Percentiles rank a stretch among this genome's conserved stretches.
Conservation (phyloP, 2,329 filamentous ascomycete genomes). For the Didymella sp. region DNA sequence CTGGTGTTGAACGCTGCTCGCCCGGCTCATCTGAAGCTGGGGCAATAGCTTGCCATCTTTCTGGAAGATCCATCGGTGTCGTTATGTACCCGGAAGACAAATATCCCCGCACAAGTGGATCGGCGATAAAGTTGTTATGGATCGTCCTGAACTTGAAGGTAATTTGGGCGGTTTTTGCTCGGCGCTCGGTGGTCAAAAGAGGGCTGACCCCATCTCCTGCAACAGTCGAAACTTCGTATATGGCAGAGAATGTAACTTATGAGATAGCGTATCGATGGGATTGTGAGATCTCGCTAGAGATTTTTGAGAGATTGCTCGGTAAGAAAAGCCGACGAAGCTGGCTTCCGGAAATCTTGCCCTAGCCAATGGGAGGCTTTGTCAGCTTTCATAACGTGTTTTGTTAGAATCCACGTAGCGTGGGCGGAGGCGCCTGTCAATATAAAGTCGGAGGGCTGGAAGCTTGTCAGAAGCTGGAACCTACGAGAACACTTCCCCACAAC, state of each 20-base stretch:
- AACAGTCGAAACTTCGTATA: background rate
- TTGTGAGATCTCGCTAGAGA: slow-evolving; percentile 13
- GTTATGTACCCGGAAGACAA: background rate
- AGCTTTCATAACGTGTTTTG: slow-evolving; percentile 1
- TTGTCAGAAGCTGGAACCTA: background rate
- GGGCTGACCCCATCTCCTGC: background rate
- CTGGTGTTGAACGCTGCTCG: slow-evolving; percentile 27
- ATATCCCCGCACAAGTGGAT: slow-evolving; percentile 17
- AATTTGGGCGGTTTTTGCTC: slow-evolving; percentile 2
- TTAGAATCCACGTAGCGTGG: background rate
- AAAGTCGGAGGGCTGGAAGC: background rate
- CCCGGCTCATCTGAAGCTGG: slow-evolving; percentile 34
- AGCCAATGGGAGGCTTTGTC: slow-evolving; percentile 16
- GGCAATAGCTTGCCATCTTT: slow-evolving; percentile 35
- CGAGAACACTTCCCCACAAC: background rate
- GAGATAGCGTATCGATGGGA: slow-evolving; percentile 2
- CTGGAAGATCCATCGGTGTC: slow-evolving; percentile 28
- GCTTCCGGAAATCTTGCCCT: slow-evolving; percentile 15
- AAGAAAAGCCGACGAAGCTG: slow-evolving; percentile 14
- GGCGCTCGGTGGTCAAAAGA: background rate
- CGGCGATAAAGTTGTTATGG: slow-evolving; percentile 13
- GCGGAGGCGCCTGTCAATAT: background rate
- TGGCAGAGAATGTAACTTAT: background rate
- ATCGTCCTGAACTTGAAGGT: slow-evolving; percentile 3
- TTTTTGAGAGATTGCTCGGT: slow-evolving; percentile 17